phyloP scores from a whole-genome alignment of 2,329 filamentous ascomycete genomes.

The Tolypocladium guangdongense region DNA sequence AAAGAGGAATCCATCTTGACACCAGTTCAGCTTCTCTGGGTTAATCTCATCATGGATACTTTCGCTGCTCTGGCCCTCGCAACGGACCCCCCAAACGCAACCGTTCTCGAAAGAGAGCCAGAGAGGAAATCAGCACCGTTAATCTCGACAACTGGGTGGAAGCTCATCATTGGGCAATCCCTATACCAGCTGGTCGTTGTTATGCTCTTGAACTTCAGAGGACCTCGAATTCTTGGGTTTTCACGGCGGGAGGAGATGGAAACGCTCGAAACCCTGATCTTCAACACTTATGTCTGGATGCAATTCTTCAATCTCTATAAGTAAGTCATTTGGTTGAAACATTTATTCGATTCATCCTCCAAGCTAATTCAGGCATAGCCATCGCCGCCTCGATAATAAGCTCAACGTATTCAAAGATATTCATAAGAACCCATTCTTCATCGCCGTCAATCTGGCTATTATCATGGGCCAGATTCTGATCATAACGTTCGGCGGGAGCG shows the following conservation, averaged over 20 bases:
- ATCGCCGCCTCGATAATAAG: neutral
- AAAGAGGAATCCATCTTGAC: constrained; percentile 48
- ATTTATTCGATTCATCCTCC: neutral
- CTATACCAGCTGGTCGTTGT: constrained; percentile 50
- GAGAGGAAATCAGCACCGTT: constrained; percentile 57
- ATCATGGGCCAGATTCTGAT: neutral
- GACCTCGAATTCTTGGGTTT: constrained; percentile 39
- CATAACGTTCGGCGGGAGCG: neutral
- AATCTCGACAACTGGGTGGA: constrained; percentile 48
- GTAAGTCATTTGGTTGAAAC: neutral
- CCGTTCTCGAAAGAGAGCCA: constrained; percentile 42
- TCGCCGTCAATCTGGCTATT: neutral
- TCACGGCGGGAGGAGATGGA: constrained; percentile 23
- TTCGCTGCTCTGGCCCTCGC: constrained; percentile 55
- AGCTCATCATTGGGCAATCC: constrained; percentile 53
- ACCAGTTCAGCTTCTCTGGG: constrained; percentile 57
- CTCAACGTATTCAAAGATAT: neutral
- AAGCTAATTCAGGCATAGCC: neutral
- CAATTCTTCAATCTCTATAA: constrained; percentile 49
- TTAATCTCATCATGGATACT: constrained; percentile 61
- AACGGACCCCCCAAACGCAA: constrained; percentile 48
- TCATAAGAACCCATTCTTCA: neutral
- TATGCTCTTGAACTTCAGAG: constrained; percentile 49
- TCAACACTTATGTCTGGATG: constrained; percentile 64
- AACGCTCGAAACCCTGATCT: constrained; percentile 47